phyloP scores from a whole-genome alignment of 1,139 yeast species.

The Sugiyamaella xylanicola region DNA sequence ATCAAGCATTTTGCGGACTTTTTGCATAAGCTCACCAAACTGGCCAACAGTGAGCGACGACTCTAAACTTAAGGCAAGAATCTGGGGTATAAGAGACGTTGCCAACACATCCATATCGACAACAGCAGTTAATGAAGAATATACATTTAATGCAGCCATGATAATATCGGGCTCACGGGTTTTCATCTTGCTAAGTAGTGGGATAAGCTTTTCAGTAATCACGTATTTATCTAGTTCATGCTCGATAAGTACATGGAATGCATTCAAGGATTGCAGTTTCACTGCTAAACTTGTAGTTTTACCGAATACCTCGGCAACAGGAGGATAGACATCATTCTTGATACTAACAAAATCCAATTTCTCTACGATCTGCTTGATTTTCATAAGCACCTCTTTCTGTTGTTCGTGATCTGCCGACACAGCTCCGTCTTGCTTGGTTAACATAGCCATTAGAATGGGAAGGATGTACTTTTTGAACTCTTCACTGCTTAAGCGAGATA shows the following conservation, averaged over 20 bases:
- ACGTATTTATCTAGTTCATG: conserved; percentile 69
- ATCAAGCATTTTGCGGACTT: conserved; percentile 30
- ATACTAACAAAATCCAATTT: conserved; percentile 70
- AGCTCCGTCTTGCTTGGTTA: conserved; percentile 27
- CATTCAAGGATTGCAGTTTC: conserved; percentile 66
- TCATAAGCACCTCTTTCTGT: conserved; percentile 60
- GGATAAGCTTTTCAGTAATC: conserved; percentile 74
- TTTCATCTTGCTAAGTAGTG: conserved; percentile 71
- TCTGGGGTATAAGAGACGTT: conserved; percentile 51
- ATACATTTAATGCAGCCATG: conserved; percentile 56
- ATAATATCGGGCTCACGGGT: conserved; percentile 75
- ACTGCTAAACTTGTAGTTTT: conserved; percentile 82
- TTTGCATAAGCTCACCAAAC: conserved; percentile 44
- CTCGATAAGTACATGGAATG: conserved; percentile 62
- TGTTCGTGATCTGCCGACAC: conserved; percentile 45
- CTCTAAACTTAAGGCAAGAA: conserved; percentile 53
- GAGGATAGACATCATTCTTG: conserved; percentile 73
- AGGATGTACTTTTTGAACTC: conserved; percentile 45
- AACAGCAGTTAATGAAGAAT: conserved; percentile 44
- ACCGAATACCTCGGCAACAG: conserved; percentile 69
- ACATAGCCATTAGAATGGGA: conserved; percentile 41
- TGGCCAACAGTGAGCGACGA: conserved; percentile 48
- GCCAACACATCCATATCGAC: conserved; percentile 50
- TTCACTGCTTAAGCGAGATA: conserved; percentile 52
- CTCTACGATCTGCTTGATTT: conserved; percentile 49